Conservation (phyloP, 2,329 filamentous ascomycete species). For the Fusarium sp. region DNA sequence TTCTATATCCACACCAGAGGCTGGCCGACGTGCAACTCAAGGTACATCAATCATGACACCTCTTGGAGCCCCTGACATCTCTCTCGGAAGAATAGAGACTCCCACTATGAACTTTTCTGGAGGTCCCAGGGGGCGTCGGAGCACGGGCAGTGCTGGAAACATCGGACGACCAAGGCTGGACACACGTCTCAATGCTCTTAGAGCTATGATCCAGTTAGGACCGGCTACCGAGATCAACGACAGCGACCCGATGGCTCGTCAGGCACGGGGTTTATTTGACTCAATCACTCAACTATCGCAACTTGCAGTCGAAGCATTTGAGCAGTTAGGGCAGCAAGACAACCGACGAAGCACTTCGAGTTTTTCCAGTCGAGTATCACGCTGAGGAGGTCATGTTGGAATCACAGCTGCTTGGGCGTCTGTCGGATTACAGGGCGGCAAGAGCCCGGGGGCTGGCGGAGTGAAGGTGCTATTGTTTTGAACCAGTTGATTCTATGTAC, state of each 20-base stretch:
- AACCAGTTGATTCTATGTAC: neutral
- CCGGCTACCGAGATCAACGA: neutral
- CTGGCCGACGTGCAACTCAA: neutral
- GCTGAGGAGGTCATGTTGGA: neutral
- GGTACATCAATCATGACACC: neutral
- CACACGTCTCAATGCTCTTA: neutral
- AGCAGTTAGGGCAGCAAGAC: neutral
- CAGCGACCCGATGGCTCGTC: neutral
- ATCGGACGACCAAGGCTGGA: neutral
- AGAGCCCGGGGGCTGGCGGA: neutral
- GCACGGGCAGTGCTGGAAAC: neutral
- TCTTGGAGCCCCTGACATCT: neutral
- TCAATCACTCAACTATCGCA: neutral
- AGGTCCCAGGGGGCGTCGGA: neutral
- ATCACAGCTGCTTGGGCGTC: neutral
- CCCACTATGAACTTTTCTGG: neutral
- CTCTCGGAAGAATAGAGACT: neutral
- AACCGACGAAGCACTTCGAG: neutral
- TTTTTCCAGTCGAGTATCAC: neutral
- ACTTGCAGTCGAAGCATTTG: neutral
- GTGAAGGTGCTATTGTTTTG: neutral
- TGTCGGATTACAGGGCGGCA: neutral
- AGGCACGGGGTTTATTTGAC: constrained; percentile 4
- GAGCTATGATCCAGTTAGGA: neutral
- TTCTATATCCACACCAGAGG: neutral